These are phyloP conservation scores for Penicillium pulvis DNA, from an alignment of 495 filamentous ascomycete genomes.

Conservation along the genomic window DNA sequence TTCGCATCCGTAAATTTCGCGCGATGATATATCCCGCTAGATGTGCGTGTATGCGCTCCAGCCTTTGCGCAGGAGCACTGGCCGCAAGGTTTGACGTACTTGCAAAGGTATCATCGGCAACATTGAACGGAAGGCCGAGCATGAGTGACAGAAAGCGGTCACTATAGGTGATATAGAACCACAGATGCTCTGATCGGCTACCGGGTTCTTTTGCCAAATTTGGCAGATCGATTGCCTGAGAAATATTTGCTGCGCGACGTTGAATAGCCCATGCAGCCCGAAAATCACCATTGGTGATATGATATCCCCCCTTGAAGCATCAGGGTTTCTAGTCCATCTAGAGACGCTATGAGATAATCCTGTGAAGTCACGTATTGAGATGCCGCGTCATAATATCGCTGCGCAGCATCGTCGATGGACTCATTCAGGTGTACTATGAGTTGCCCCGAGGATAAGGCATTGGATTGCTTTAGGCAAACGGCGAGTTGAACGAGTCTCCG, in stretches of 20 bases:
- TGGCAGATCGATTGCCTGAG: slow-evolving; percentile 39
- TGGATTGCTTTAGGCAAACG: slow-evolving; percentile 50
- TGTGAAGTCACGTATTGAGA: slow-evolving; percentile 47
- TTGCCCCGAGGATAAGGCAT: slow-evolving; percentile 26
- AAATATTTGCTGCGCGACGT: slow-evolving; percentile 44
- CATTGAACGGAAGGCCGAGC: slow-evolving; percentile 47
- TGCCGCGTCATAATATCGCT: slow-evolving; percentile 37
- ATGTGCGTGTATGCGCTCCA: slow-evolving; percentile 36
- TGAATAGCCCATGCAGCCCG: slow-evolving; percentile 44
- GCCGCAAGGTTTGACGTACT: slow-evolving; percentile 25
- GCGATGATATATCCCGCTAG: slow-evolving; percentile 37
- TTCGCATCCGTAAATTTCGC: slow-evolving; percentile 48
- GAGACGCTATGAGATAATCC: slow-evolving; percentile 49
- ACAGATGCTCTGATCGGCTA: slow-evolving; percentile 34
- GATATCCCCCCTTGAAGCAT: slow-evolving; percentile 45
- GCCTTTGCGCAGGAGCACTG: slow-evolving; percentile 29
- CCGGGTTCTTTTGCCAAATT: slow-evolving; percentile 2
- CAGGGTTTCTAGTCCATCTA: slow-evolving; percentile 54
- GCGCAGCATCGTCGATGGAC: slow-evolving; percentile 31
- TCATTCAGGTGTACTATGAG: slow-evolving; percentile 30
- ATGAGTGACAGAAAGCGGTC: slow-evolving; percentile 50
- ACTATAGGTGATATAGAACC: slow-evolving; percentile 43
- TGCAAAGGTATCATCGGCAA: slow-evolving; percentile 31
- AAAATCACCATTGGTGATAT: slow-evolving; percentile 45
- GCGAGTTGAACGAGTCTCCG: slow-evolving; percentile 48